Evolutionary conservation across 257 asterid genomes (phyloP), one percentile per base, ranked within the genome.

Genomic region (Solanum corneliomulleri): DNA sequence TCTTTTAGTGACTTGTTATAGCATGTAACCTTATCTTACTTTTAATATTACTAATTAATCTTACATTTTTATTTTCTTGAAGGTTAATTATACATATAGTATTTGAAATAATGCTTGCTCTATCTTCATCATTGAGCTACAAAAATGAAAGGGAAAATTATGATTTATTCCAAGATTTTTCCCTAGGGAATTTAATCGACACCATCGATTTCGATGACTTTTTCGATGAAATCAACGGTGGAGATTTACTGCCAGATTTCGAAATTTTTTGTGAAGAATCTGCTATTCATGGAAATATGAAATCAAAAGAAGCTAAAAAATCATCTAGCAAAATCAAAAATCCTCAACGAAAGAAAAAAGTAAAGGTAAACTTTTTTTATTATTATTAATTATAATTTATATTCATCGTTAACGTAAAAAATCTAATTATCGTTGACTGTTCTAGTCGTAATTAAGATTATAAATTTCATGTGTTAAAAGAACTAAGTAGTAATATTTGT

Each of bases 191-290:
- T 87, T 88, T 95, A 87, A 94, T 95, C 12, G 95, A 92, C 86
- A 92, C 93, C 90, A 91, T 96, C 88, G 95, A 94, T 88, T 96
- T 94, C 64, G 98, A 93, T 44, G 98, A 96, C 70, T 88, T 95
- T 0, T 94, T 96, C 74, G 89, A 89, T 10, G 97, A 94, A 20
- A 92, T 95, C 87, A 89, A 87, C 89, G 94, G 91, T 69, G 98
- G 92, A 25, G 98, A 91, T 70, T 85, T 89, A 80, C 75, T 94
- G 86, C 96, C 95, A 20, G 98, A 96, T 92, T 85, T 96, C 93
- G 96, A 95, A 52, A 88, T 91, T 44, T 90, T 94, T 2, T 87
- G 88, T 27, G 92, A 90, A 13, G 93, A 92, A 75, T 91, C 92
- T 10, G 93, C 88, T 52, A 82, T 74, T 27, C 90, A 58, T 72